phyloP scores from a whole-genome alignment of 2,329 filamentous ascomycete species.

The Kalmusia sp. region DNA sequence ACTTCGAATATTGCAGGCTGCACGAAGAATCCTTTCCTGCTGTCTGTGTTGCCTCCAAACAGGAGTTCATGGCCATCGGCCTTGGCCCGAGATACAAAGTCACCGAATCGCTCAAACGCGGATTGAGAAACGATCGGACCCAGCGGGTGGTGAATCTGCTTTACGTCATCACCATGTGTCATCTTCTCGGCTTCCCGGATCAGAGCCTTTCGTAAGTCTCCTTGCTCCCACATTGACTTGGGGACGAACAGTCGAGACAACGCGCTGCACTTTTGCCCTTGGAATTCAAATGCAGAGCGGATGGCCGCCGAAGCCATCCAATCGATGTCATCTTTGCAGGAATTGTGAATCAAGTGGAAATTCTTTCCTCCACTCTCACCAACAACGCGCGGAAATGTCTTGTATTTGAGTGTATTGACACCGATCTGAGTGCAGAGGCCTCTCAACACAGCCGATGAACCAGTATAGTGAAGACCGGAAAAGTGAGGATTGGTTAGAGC shows the following conservation, averaged over 20 bases:
- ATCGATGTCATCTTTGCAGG: slow-evolving; percentile 74
- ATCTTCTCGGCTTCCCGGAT: slow-evolving; percentile 26
- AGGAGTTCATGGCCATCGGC: no score
- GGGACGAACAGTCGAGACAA: slow-evolving; percentile 82
- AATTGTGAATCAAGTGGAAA: slow-evolving; percentile 82
- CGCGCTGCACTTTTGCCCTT: slow-evolving; percentile 90
- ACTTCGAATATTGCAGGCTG: no score
- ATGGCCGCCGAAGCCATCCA: slow-evolving; percentile 76
- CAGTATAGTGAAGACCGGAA: slow-evolving; percentile 90
- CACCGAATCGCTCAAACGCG: no score
- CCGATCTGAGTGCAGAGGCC: slow-evolving; percentile 70
- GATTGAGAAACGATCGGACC: no score
- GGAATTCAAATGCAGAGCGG: slow-evolving; percentile 87
- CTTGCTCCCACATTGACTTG: slow-evolving; percentile 73
- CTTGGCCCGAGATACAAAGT: no score
- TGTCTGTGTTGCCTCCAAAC: neutral
- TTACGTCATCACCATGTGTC: slow-evolving; percentile 65
- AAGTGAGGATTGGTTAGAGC: slow-evolving; percentile 86
- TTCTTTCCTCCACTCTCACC: slow-evolving; percentile 95
- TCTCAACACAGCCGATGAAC: slow-evolving; percentile 90
- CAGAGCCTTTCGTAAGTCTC: slow-evolving; percentile 67
- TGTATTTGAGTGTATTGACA: slow-evolving; percentile 81
- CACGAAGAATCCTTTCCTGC: neutral
- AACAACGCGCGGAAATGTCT: slow-evolving; percentile 84
- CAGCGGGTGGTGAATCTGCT: no score